phyloP scores from a whole-genome alignment of 2,329 filamentous ascomycete species.

The Clonostachys solani region DNA sequence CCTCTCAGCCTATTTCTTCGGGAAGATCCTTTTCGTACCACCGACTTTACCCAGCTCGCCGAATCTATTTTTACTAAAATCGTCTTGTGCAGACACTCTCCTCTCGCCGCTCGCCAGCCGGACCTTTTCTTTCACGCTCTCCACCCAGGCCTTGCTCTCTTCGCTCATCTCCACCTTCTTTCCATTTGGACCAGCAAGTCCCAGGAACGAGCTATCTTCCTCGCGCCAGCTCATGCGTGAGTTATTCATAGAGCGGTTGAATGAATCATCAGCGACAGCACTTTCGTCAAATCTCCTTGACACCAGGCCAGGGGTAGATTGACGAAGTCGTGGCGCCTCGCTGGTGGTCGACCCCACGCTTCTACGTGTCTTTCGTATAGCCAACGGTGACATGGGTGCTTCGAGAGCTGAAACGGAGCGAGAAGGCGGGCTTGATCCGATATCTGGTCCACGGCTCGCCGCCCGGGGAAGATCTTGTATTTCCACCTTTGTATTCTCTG shows the following conservation, averaged over 20 bases:
- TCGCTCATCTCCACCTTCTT: conserved; percentile 64
- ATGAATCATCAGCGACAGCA: conserved; percentile 27
- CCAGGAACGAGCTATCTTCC: conserved; percentile 55
- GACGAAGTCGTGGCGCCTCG: conserved; percentile 22
- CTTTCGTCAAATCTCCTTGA: conserved; percentile 19
- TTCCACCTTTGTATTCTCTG: conserved; percentile 51
- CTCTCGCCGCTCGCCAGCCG: conserved; percentile 62
- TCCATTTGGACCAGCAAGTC: conserved; percentile 65
- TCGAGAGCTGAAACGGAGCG: conserved; percentile 34
- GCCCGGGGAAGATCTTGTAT: conserved; percentile 44
- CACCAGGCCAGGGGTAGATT: conserved; percentile 25
- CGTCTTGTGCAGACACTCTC: conserved; percentile 18
- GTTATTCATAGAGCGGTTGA: conserved; percentile 34
- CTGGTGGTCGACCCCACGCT: conserved; percentile 29
- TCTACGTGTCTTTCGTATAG: conserved; percentile 49
- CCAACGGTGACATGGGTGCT: conserved; percentile 41
- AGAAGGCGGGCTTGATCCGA: conserved; percentile 34
- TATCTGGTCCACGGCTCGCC: conserved; percentile 7
- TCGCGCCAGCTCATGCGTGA: conserved; percentile 54
- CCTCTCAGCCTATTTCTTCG: conserved; percentile 25
- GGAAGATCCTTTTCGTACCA: conserved; percentile 68
- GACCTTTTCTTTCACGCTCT: conserved; percentile 78
- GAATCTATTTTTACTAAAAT: conserved; percentile 39
- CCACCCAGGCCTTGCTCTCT: conserved; percentile 75
- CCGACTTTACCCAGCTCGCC: conserved; percentile 70